These are phyloP conservation scores for Larix sibirica DNA, from an alignment of 83 land plant species.

Conservation along the genomic window DNA sequence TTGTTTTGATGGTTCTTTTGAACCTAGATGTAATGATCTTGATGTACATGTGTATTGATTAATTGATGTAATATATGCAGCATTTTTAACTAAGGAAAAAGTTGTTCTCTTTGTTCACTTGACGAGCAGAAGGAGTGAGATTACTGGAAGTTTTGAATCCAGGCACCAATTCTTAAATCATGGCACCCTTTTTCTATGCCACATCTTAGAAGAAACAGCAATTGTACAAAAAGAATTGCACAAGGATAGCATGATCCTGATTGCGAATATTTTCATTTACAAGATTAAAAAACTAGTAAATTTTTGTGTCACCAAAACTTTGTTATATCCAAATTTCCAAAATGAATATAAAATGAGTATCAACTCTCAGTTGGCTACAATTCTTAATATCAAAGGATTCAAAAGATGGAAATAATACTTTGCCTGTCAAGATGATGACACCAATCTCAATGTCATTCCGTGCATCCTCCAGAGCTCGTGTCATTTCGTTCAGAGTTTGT, in stretches of 20 bases:
- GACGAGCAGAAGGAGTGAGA: background rate
- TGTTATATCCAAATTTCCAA: background rate
- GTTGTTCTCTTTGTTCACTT: background rate
- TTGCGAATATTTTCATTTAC: background rate
- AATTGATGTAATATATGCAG: no score
- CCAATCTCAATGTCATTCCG: slow-evolving; percentile 85
- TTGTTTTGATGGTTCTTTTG: no score
- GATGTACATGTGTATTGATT: no score
- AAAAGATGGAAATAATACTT: slow-evolving; percentile 44
- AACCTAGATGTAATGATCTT: no score
- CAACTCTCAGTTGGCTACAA: background rate
- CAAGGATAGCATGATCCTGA: background rate
- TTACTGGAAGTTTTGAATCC: background rate
- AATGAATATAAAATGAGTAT: background rate
- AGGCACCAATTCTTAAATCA: background rate
- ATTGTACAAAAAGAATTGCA: background rate
- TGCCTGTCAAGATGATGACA: slow-evolving; percentile 89
- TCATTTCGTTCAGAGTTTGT: slow-evolving; percentile 74
- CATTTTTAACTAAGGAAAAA: no score
- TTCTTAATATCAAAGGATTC: slow-evolving; percentile 7
- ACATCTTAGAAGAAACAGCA: background rate
- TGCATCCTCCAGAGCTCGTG: slow-evolving; percentile 84
- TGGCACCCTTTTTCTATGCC: background rate
- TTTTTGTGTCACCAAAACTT: background rate
- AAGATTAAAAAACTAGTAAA: background rate